Conservation (phyloP, 257 asterid genomes). For the Marsdenia floribunda region DNA sequence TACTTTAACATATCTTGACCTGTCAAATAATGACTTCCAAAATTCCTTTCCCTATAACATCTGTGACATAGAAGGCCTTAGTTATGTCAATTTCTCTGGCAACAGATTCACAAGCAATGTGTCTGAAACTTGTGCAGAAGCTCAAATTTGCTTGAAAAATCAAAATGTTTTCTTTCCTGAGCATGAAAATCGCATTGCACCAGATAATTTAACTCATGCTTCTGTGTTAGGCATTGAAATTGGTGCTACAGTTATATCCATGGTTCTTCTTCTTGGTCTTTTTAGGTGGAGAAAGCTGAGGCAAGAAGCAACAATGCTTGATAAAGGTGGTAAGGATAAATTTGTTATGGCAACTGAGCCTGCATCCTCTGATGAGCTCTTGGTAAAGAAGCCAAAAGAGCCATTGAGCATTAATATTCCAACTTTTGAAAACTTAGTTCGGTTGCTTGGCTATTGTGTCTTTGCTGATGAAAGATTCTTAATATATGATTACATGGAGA, state of each 20-base stretch:
- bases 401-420: no score
- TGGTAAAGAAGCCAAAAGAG: no score
- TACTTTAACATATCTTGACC: slow-evolving; percentile 63
- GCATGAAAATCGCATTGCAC: no score
- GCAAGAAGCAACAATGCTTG: slow-evolving; percentile 23
- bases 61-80: slow-evolving; percentile 55
- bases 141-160: slow-evolving; percentile 28
- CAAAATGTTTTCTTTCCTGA: slow-evolving; percentile 8
- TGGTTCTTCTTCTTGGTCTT: slow-evolving; percentile 32
- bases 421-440: slow-evolving; percentile 45
- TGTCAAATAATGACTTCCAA: slow-evolving; percentile 55
- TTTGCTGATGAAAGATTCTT: slow-evolving; percentile 60
- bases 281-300: slow-evolving; percentile 32
- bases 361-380: slow-evolving; percentile 38
- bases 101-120: slow-evolving; percentile 41
- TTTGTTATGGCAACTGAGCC: slow-evolving; percentile 30
- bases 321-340: slow-evolving; percentile 26
- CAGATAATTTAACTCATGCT: slow-evolving; percentile 18
- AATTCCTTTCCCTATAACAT: slow-evolving; percentile 56
- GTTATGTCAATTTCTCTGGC: slow-evolving; percentile 56
- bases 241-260: slow-evolving; percentile 26
- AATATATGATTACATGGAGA: slow-evolving; percentile 78
- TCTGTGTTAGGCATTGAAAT: slow-evolving; percentile 27
- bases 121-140: slow-evolving; percentile 39
- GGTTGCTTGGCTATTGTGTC: slow-evolving; percentile 63